These are phyloP conservation scores for Fusarium camptoceras DNA, from an alignment of 2,329 filamentous ascomycete genomes.

Conservation along the genomic window DNA sequence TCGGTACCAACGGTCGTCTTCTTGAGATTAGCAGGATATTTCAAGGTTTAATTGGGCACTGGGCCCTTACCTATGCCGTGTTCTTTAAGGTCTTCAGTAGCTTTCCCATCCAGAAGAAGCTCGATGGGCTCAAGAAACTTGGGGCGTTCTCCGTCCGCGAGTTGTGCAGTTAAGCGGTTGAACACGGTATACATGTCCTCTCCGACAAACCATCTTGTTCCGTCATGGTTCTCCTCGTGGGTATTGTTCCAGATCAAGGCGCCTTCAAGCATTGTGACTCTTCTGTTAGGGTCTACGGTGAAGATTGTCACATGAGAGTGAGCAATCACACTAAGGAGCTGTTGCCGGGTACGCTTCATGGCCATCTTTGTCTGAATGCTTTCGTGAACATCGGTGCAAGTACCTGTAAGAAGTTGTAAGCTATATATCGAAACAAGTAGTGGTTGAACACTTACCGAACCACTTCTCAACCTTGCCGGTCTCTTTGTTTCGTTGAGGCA, in stretches of 20 bases:
- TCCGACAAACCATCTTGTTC: conserved; percentile 66
- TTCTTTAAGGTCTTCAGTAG: conserved; percentile 72
- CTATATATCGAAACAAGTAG: background rate
- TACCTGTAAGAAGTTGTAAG: conserved; percentile 53
- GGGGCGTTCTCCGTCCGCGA: conserved; percentile 58
- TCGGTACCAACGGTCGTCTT: conserved; percentile 74
- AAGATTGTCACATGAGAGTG: conserved; percentile 83
- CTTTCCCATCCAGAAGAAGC: conserved; percentile 71
- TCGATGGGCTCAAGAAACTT: conserved; percentile 70
- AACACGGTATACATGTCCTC: conserved; percentile 75
- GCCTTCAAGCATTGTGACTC: conserved; percentile 77
- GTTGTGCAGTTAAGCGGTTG: conserved; percentile 58
- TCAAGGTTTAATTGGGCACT: background rate
- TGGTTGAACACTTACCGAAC: conserved; percentile 67
- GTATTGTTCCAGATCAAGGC: conserved; percentile 67
- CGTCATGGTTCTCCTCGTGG: conserved; percentile 54
- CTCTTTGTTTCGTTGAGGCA: conserved; percentile 74
- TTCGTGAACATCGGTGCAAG: conserved; percentile 83
- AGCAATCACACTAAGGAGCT: conserved; percentile 78
- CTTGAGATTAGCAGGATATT: conserved; percentile 14
- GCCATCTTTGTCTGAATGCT: conserved; percentile 75
- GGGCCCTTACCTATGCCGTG: conserved; percentile 63
- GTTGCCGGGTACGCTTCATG: conserved; percentile 74
- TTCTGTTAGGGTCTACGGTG: conserved; percentile 72
- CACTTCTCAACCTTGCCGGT: conserved; percentile 79